Base-by-base conservation (phyloP, 257 asterid species). In the Jaltomata sinuosa region DNA sequence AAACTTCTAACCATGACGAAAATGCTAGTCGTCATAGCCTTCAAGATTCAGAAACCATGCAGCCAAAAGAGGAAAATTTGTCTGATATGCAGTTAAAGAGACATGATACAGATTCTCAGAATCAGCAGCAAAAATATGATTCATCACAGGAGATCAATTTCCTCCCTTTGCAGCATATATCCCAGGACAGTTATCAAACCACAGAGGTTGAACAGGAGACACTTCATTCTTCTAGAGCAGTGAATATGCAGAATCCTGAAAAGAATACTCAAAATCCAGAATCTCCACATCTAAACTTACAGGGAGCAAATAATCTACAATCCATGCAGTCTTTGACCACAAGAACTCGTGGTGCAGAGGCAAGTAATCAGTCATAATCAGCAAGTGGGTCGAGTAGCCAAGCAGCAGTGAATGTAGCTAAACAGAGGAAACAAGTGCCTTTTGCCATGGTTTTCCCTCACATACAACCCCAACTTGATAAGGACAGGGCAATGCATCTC, bases 401-500 rank as follows among this genome's bases (percentile, higher is more conserved):
- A 83, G 81, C 84, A 62, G 89, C 86, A 50, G 62, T 87, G 53
- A 80, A 81, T 79, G 2, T 91, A 6, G 54, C 84, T 85, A 93
- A 90, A 81, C 91, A 88, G 87, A 92, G 95, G 83, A 94, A 93
- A 86, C 98, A 94, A 89, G 98, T 96, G 83, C 98, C 99, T 21
- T 93, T 94, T 89, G 98, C 95, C 81, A 72, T 93, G 93, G 85
- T 96, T 91, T 97, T 96, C 87, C 98, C 98, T 77, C 91, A 93
- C 86, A 94, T 96, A 86, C 93, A 87, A 84, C 97, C 97, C 82
- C 97, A 90, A 85, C 98, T 94, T 83, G 98, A 96, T 91, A 93
- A 90, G 90, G 98, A 94, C 83, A 93, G 98, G 88, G 93, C 94
- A 29, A 88, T 92, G 99, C 98, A 94, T 68, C 96, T 96, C 83